Evolutionary conservation across 306 rosid species (phyloP).

Genomic region (Corylus heterophylla): DNA sequence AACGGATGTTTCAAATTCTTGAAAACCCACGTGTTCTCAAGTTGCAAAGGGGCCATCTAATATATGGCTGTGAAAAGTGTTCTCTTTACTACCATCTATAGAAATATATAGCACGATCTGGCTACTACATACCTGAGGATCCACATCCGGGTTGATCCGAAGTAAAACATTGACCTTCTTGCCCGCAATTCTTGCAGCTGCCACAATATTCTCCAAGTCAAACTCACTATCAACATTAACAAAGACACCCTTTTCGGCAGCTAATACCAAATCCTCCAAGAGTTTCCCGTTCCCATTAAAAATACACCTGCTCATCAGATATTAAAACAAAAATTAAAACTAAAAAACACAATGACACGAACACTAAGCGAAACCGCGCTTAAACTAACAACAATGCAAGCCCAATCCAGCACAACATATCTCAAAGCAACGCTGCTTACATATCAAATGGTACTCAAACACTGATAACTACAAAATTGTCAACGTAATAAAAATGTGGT

Average conservation of each 20-base stretch:
- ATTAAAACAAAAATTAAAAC: slow-evolving; percentile 1
- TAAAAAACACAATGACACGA: background rate
- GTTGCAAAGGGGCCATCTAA: background rate
- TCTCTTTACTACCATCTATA: slow-evolving; percentile 5
- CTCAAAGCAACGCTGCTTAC: background rate
- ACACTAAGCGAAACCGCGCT: background rate
- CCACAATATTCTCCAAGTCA: slow-evolving; percentile 84
- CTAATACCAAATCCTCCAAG: slow-evolving; percentile 88
- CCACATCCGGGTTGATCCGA: slow-evolving; percentile 91
- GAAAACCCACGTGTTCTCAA: background rate
- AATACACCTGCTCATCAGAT: slow-evolving; percentile 61
- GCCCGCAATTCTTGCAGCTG: slow-evolving; percentile 73
- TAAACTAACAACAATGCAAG: background rate
- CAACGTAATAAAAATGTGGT: background rate
- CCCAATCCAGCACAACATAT: background rate
- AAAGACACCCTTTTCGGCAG: slow-evolving; percentile 81
- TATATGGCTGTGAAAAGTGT: background rate
- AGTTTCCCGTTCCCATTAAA: slow-evolving; percentile 91
- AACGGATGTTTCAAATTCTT: background rate
- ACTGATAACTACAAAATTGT: background rate
- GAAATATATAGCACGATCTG: background rate
- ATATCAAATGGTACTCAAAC: background rate
- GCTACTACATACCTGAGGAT: slow-evolving; percentile 69
- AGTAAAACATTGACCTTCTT: slow-evolving; percentile 79
- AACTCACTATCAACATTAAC: slow-evolving; percentile 90